phyloP scores from a whole-genome alignment of 2,329 filamentous ascomycete species.

The Cordyceps tenuipes region DNA sequence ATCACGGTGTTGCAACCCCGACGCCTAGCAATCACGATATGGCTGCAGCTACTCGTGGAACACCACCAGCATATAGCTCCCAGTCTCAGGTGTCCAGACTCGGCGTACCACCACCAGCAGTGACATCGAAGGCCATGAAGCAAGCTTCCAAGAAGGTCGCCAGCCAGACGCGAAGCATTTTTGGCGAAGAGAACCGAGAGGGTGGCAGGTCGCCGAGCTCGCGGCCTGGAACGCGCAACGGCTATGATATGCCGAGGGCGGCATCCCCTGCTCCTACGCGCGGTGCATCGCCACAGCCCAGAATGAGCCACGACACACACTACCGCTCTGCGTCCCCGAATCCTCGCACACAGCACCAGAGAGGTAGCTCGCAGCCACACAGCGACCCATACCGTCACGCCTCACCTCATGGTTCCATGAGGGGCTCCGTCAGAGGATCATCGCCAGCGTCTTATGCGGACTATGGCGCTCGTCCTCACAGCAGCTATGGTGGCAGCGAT shows the following conservation, averaged over 20 bases:
- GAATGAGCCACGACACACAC: slow-evolving; percentile 39
- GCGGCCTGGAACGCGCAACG: slow-evolving; percentile 45
- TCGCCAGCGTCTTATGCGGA: slow-evolving; percentile 42
- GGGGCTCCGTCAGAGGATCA: slow-evolving; percentile 35
- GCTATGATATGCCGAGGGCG: slow-evolving; percentile 47
- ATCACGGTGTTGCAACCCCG: slow-evolving; percentile 87
- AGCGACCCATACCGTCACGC: slow-evolving; percentile 40
- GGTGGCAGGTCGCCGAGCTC: slow-evolving; percentile 32
- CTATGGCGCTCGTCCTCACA: slow-evolving; percentile 39
- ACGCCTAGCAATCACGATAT: slow-evolving; percentile 42
- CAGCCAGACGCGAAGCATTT: slow-evolving; percentile 74
- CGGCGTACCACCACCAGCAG: slow-evolving; percentile 82
- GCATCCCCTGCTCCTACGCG: slow-evolving; percentile 63
- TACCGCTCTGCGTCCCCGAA: slow-evolving; percentile 53
- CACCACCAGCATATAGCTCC: slow-evolving; percentile 80
- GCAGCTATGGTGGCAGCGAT: slow-evolving; percentile 41
- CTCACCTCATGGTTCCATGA: slow-evolving; percentile 40
- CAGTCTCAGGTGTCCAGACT: slow-evolving; percentile 59
- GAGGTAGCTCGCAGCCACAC: slow-evolving; percentile 30
- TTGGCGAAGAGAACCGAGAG: slow-evolving; percentile 38
- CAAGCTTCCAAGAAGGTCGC: slow-evolving; percentile 86
- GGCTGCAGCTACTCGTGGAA: slow-evolving; percentile 56
- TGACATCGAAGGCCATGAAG: slow-evolving; percentile 92
- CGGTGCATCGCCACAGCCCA: slow-evolving; percentile 54
- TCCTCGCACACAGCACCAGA: slow-evolving; percentile 42